Percentiles rank a stretch among this genome's conserved stretches.
phyloP scores from a whole-genome alignment of 2,329 filamentous ascomycete genomes.

The Colletotrichum godetiae region DNA sequence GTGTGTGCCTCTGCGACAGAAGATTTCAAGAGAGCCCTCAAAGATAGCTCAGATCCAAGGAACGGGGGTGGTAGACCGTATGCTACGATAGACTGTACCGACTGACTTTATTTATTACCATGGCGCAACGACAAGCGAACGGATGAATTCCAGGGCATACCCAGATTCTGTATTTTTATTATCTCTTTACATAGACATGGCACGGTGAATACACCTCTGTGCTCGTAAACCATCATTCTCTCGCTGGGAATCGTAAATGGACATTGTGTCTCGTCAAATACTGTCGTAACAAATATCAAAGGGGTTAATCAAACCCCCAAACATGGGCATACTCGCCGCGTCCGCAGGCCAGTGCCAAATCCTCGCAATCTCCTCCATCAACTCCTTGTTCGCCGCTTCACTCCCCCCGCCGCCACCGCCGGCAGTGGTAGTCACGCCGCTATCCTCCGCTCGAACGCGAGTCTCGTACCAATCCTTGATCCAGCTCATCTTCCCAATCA shows the following conservation, averaged over 20 bases:
- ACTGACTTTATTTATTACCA: background rate
- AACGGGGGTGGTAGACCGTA: background rate
- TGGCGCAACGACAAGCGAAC: constrained; percentile 13
- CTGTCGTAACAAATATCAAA: constrained; percentile 1
- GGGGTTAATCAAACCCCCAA: constrained; percentile 14
- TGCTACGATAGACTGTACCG: background rate
- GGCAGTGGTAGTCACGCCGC: background rate
- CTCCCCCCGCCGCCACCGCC: background rate
- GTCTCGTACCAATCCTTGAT: constrained; percentile 14
- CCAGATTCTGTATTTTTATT: background rate
- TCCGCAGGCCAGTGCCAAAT: constrained; percentile 19
- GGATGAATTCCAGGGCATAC: background rate
- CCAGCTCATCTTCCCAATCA: constrained; percentile 20
- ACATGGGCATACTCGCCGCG: constrained; percentile 3
- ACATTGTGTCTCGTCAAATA: constrained; percentile 1
- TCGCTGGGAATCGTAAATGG: background rate
- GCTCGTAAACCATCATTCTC: background rate
- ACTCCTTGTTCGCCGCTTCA: background rate
- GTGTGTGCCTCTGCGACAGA: background rate
- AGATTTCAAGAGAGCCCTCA: background rate
- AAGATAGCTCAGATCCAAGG: background rate
- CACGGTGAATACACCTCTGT: background rate
- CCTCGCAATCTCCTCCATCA: constrained; percentile 20
- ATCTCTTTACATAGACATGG: background rate
- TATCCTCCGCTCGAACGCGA: background rate